A percentile compares a stretch with the other conserved stretches of the same genome.
phyloP scores from a whole-genome alignment of 2,329 filamentous ascomycete species.

The Fusarium marasasianum region DNA sequence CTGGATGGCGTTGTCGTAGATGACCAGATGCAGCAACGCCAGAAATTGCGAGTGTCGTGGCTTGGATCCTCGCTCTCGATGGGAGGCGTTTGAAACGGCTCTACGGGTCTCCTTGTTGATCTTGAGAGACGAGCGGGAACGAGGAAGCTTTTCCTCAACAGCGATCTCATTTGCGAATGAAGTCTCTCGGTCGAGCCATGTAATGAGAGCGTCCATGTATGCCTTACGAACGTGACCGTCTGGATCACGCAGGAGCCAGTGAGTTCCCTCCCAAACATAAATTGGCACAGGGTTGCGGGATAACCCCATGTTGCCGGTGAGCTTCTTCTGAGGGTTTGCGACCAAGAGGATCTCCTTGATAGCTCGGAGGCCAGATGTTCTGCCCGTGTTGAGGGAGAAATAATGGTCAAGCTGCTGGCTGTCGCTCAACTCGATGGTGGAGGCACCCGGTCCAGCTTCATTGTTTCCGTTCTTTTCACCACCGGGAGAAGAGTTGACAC shows the following conservation, averaged over 20 bases:
- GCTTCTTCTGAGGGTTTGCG: constrained; percentile 74
- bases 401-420: constrained; percentile 60
- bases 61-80: constrained; percentile 63
- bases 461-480: constrained; percentile 57
- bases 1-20: constrained; percentile 89
- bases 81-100: constrained; percentile 74
- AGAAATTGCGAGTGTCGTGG: constrained; percentile 76
- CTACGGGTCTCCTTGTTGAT: constrained; percentile 62
- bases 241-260: constrained; percentile 87
- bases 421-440: constrained; percentile 53
- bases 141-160: constrained; percentile 62
- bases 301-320: constrained; percentile 68
- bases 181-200: constrained; percentile 87
- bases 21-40: constrained; percentile 81
- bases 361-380: constrained; percentile 75
- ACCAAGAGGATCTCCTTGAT: constrained; percentile 85
- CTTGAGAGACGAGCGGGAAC: constrained; percentile 56
- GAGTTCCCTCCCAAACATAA: constrained; percentile 93
- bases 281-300: constrained; percentile 80
- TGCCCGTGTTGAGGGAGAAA: constrained; percentile 64
- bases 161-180: constrained; percentile 71
- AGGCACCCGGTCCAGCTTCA: constrained; percentile 49
- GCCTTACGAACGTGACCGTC: constrained; percentile 82
- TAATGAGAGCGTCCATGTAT: constrained; percentile 83
- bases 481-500: constrained; percentile 54